Evolutionary conservation across 345 rosid genomes (phyloP).

Genomic region (Bretschneidera sinensis): DNA sequence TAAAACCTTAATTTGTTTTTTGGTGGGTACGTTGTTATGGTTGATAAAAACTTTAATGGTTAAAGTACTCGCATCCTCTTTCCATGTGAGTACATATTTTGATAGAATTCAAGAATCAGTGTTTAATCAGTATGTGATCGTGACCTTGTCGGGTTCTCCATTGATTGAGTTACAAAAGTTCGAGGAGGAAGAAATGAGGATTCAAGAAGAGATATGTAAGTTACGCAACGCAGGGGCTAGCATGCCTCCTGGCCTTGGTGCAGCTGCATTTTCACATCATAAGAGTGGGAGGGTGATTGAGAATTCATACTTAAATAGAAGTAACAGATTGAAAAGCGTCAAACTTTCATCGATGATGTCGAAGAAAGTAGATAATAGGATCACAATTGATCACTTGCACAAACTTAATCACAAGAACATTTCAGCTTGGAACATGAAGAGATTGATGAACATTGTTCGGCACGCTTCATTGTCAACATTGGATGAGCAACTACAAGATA

Average conservation of each 20-base stretch:
- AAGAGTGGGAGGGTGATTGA: slow-evolving; percentile 32
- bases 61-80: slow-evolving; percentile 78
- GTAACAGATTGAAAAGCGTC: slow-evolving; percentile 28
- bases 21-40: slow-evolving; percentile 67
- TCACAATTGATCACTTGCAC: slow-evolving; percentile 60
- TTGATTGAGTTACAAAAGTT: slow-evolving; percentile 42
- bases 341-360: slow-evolving; percentile 29
- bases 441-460: slow-evolving; percentile 78
- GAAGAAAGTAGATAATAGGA: slow-evolving; percentile 32
- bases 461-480: slow-evolving; percentile 66
- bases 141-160: slow-evolving; percentile 76
- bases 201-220: slow-evolving; percentile 38
- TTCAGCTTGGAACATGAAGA: slow-evolving; percentile 99
- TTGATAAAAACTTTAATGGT: slow-evolving; percentile 78
- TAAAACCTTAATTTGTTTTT: slow-evolving; percentile 57
- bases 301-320: not conserved
- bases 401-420: slow-evolving; percentile 67
- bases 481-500: slow-evolving; percentile 63
- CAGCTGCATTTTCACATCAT: slow-evolving; percentile 32
- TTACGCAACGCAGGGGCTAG: slow-evolving; percentile 61
- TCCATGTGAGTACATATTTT: slow-evolving; percentile 89
- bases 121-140: slow-evolving; percentile 82
- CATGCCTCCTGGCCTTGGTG: slow-evolving; percentile 56
- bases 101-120: slow-evolving; percentile 83
- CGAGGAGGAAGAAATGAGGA: slow-evolving; percentile 48